These are phyloP conservation scores for Teratosphaeria destructans DNA, from an alignment of 2,329 filamentous ascomycete species.

Conservation along the genomic window DNA sequence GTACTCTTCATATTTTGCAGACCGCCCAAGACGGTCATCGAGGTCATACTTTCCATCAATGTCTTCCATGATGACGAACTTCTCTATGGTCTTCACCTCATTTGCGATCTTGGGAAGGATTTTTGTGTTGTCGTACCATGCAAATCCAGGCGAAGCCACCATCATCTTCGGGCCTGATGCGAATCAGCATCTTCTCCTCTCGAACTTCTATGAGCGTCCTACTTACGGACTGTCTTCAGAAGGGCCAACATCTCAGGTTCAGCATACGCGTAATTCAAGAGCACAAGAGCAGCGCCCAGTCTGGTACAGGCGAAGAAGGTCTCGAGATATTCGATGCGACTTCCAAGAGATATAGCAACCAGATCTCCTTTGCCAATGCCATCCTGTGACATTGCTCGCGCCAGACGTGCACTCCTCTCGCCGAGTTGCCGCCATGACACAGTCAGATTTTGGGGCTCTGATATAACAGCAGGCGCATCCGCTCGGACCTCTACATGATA, in stretches of 20 bases:
- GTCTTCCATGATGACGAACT: constrained; percentile 44
- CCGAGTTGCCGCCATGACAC: constrained; percentile 15
- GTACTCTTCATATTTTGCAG: constrained; percentile 16
- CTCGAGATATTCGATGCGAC: constrained; percentile 22
- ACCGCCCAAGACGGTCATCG: constrained; percentile 8
- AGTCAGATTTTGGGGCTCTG: constrained; percentile 14
- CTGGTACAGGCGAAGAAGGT: constrained; percentile 25
- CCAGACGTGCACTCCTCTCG: constrained; percentile 17
- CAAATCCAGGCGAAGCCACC: constrained; percentile 56
- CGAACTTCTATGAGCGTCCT: neutral
- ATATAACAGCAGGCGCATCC: constrained; percentile 17
- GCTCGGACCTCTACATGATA: constrained; percentile 19
- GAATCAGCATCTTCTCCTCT: neutral
- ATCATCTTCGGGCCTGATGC: constrained; percentile 53
- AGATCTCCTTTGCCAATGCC: constrained; percentile 19
- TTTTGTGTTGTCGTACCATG: constrained; percentile 48
- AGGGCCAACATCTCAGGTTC: constrained; percentile 57
- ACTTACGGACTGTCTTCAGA: constrained; percentile 52
- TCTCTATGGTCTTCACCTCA: constrained; percentile 31
- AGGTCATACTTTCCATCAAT: constrained; percentile 16
- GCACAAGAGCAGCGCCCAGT: constrained; percentile 42
- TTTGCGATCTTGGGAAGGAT: constrained; percentile 41
- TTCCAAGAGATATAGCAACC: constrained; percentile 21
- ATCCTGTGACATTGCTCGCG: constrained; percentile 18
- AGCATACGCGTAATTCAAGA: constrained; percentile 67